Evolutionary conservation across 371 early-diverging fungal species (phyloP), one percentile per base, ranked within the genome.

Genomic region (Mucor saturninus): DNA sequence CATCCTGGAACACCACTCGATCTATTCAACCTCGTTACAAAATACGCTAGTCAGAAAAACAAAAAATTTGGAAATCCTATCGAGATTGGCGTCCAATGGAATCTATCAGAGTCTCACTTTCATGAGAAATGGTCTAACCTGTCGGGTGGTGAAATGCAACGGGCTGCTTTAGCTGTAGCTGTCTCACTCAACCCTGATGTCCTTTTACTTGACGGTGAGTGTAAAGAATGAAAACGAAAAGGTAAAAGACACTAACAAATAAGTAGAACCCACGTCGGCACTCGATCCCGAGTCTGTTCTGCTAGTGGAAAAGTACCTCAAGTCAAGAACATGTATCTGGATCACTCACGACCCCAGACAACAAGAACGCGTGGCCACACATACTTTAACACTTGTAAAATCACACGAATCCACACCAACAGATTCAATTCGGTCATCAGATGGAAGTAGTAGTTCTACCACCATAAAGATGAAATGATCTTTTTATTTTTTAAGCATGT

Each of bases 141-240:
- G 10, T 93, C 93, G 13, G 96, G 96, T 35, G 96, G 96, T 43
- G 95, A 96, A 74, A 86, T 86, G 72, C 96, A 96, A 65, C 83
- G 96, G 26, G 83, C 88, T 55, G 79, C 90, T 1, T 69, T 96
- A 45, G 95, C 94, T 0, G 89, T 95, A 53, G 94, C 92, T 9
- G 68, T 93, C 13, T 86, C 94, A n/a, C 76, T 88, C 49, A 85
- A 89, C n/a, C 94, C 96, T 4, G 83, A 88, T 15, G 75, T 95
- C 9, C 70, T 96, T 59, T 74, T 96, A 26, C 79, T 95, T 2
- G 96, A 95, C 74, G 93, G 92, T 89, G n/a, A 35, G 51, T 31
- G 6, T 11, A 13, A 9, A 57, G 32, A 9, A 32, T 46, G 13
- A 40, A 29, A 26, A 5, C 21, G 21, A 1, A 35, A 35, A n/a